phyloP scores from a whole-genome alignment of 495 filamentous ascomycete genomes.

The Durotheca rogersii region DNA sequence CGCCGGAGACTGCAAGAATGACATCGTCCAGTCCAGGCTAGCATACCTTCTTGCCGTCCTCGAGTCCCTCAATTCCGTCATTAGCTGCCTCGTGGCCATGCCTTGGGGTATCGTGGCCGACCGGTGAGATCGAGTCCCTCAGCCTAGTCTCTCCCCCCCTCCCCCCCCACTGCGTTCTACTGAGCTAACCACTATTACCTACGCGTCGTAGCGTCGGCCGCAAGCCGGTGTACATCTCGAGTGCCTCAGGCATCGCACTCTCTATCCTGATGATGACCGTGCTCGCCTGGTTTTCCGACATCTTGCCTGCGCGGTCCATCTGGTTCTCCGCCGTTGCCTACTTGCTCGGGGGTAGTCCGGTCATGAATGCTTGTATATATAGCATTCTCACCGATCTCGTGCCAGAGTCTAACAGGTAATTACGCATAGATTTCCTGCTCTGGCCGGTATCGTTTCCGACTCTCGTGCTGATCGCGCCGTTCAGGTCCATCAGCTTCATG shows the following conservation, averaged over 20 bases:
- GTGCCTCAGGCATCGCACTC: slow-evolving; percentile 38
- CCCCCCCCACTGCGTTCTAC: no score
- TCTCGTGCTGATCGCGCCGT: slow-evolving; percentile 3
- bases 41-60: slow-evolving; percentile 36
- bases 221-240: slow-evolving; percentile 43
- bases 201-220: slow-evolving; percentile 45
- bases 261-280: slow-evolving; percentile 39
- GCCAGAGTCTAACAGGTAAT: slow-evolving; percentile 53
- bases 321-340: slow-evolving; percentile 57
- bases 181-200: slow-evolving; percentile 11
- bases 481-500: slow-evolving; percentile 55
- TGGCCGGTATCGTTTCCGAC: not conserved
- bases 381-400: slow-evolving; percentile 61
- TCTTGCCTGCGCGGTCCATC: slow-evolving; percentile 50
- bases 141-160: no score
- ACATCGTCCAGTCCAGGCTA: slow-evolving; percentile 37
- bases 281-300: slow-evolving; percentile 42
- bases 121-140: slow-evolving; percentile 19
- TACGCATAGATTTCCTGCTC: slow-evolving; percentile 1
- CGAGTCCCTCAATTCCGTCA: slow-evolving; percentile 20
- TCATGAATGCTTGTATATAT: slow-evolving; percentile 53
- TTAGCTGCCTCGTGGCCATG: slow-evolving; percentile 30
- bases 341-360: slow-evolving; percentile 54
- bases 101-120: slow-evolving; percentile 35
- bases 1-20: slow-evolving; percentile 38